A percentile compares a stretch with the other conserved stretches of the same genome.
These are phyloP conservation scores for Panus rudis DNA, from an alignment of 768 basidiomycete species.

Conservation along the genomic window DNA sequence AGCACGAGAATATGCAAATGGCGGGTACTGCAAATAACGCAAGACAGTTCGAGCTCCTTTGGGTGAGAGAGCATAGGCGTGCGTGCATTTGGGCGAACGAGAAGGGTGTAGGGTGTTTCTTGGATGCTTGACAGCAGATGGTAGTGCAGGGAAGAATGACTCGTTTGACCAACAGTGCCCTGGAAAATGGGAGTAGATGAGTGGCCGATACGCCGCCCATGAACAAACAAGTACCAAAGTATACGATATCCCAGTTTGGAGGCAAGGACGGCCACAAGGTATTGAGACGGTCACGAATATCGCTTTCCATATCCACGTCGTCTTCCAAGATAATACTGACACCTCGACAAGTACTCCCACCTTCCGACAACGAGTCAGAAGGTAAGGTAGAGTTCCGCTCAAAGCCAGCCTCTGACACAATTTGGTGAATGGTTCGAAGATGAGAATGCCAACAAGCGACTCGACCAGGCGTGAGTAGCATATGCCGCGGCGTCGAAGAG, in stretches of 20 bases:
- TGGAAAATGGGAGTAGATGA: too few relatives aligned
- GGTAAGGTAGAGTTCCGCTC: too few relatives aligned
- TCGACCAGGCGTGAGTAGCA: slow-evolving; percentile 48
- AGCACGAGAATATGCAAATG: slow-evolving; percentile 72
- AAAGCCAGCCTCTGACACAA: slow-evolving; percentile 41
- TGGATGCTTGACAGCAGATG: slow-evolving; percentile 2
- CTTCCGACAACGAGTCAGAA: slow-evolving; percentile 24
- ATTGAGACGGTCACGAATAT: slow-evolving; percentile 38
- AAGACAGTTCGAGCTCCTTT: slow-evolving; percentile 56
- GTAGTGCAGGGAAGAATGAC: slow-evolving; percentile 34
- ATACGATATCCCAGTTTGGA: slow-evolving; percentile 63
- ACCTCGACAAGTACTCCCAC: slow-evolving; percentile 22
- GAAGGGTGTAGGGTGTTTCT: slow-evolving; percentile 47
- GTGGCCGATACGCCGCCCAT: slow-evolving; percentile 3
- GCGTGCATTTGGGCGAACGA: slow-evolving; percentile 58
- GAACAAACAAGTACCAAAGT: slow-evolving; percentile 41
- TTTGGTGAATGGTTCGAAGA: slow-evolving; percentile 51
- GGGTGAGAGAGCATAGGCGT: slow-evolving; percentile 60
- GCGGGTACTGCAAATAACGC: slow-evolving; percentile 49
- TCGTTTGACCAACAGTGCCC: slow-evolving; percentile 82
- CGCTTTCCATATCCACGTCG: slow-evolving; percentile 71
- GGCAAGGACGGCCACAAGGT: slow-evolving; percentile 49
- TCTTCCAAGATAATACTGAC: slow-evolving; percentile 64
- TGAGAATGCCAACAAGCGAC: slow-evolving; percentile 71
- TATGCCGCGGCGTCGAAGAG: slow-evolving; percentile 34